Percentiles rank a stretch among this genome's conserved stretches.
phyloP scores from a whole-genome alignment of 2,329 filamentous ascomycete genomes.

The Neopestalotiopsis clavispora region DNA sequence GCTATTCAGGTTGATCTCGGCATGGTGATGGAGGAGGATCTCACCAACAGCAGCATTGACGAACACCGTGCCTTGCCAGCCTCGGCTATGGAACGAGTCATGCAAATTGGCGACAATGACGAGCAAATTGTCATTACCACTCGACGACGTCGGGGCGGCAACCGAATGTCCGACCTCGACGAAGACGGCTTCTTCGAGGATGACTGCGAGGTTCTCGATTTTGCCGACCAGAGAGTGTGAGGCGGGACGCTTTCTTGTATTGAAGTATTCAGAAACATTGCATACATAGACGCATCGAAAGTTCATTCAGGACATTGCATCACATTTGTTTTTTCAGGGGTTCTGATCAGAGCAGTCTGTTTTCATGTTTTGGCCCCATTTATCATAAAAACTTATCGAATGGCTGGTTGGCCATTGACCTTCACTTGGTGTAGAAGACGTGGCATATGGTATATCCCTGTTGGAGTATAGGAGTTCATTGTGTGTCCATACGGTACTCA shows the following conservation, averaged over 20 bases:
- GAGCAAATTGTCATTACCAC: conserved; percentile 86
- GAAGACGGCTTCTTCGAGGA: conserved; percentile 90
- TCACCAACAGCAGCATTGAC: conserved; percentile 49
- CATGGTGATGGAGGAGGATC: conserved; percentile 55
- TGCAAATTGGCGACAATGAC: conserved; percentile 63
- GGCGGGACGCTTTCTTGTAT: background rate
- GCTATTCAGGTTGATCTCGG: conserved; percentile 59
- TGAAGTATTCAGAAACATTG: background rate
- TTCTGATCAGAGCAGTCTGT: background rate
- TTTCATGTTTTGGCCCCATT: background rate
- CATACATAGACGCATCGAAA: background rate
- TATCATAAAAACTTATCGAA: conserved; percentile 1
- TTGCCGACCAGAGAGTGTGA: conserved; percentile 70
- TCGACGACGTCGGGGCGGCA: conserved; percentile 67
- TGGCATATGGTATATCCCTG: background rate
- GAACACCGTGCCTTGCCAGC: conserved; percentile 65
- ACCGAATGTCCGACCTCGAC: conserved; percentile 53
- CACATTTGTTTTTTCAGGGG: background rate
- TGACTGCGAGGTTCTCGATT: conserved; percentile 89
- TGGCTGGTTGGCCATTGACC: conserved; percentile 14
- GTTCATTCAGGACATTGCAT: conserved; percentile 5
- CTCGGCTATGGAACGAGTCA: conserved; percentile 67
- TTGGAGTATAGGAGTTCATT: conserved; percentile 16
- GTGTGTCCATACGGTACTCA: background rate
- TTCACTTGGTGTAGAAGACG: conserved; percentile 15